Evolutionary conservation across 768 basidiomycete genomes (phyloP).

Genomic region (Suillus paluster): DNA sequence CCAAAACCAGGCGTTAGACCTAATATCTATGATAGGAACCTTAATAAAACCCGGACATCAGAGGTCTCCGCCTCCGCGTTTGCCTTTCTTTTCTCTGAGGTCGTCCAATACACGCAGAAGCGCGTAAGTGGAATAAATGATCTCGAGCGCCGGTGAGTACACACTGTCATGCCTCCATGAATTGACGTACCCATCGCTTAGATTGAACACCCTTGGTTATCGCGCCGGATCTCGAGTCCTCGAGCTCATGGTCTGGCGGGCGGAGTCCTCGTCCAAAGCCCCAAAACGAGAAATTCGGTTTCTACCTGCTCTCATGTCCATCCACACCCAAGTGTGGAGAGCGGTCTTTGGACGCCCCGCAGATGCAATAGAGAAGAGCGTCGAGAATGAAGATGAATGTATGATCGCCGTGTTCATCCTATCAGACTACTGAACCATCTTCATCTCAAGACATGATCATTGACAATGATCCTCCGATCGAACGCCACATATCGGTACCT

Average conservation of each 20-base stretch:
- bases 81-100: constrained; percentile 90
- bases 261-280: constrained; percentile 78
- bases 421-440: constrained; percentile 13
- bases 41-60: constrained; percentile 83
- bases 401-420: constrained; percentile 25
- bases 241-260: constrained; percentile 83
- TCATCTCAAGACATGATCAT: constrained; percentile 86
- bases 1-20: constrained; percentile 53
- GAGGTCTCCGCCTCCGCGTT: constrained; percentile 88
- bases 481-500: constrained; percentile 91
- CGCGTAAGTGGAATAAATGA: constrained; percentile 94
- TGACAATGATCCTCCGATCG: constrained; percentile 93
- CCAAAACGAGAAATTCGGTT: constrained; percentile 93
- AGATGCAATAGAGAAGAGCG: constrained; percentile 94
- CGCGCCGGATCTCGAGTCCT: constrained; percentile 87
- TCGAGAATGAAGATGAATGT: constrained; percentile 98
- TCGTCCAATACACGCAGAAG: constrained; percentile 96
- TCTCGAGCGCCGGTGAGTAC: constrained; percentile 82
- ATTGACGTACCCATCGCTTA: constrained; percentile 34
- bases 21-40: constrained; percentile 86
- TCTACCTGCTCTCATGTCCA: constrained; percentile 88
- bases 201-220: constrained; percentile 92
- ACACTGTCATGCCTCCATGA: background rate
- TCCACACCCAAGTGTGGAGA: constrained; percentile 95
- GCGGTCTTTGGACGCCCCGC: constrained; percentile 93